Conservation (phyloP, 2,329 filamentous ascomycete species). For the Microsporum canis region DNA sequence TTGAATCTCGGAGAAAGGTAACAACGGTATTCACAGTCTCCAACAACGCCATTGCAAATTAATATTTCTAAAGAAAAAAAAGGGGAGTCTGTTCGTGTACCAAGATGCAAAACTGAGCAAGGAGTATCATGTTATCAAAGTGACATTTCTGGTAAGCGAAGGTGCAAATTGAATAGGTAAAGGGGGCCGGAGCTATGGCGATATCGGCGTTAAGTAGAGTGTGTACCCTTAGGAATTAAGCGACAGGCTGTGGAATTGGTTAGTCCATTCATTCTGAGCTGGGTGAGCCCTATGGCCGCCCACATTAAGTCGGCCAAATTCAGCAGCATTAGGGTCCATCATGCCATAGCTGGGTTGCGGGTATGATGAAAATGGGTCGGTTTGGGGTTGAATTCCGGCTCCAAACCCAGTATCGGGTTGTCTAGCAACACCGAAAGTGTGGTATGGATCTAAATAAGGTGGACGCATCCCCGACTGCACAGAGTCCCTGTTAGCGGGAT, state of each 20-base stretch:
- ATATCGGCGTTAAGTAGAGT: neutral
- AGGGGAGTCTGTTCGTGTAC: neutral
- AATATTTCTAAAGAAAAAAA: neutral
- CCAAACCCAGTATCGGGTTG: slow-evolving; percentile 27
- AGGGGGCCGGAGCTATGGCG: neutral
- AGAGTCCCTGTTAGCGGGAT: slow-evolving; percentile 20
- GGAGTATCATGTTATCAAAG: neutral
- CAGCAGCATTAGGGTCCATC: slow-evolving; percentile 26
- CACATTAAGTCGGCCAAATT: slow-evolving; percentile 27
- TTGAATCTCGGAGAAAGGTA: slow-evolving; percentile 2
- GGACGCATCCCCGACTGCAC: slow-evolving; percentile 18
- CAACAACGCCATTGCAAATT: slow-evolving; percentile 1
- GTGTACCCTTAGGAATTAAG: slow-evolving; percentile 44
- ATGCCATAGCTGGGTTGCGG: slow-evolving; percentile 26
- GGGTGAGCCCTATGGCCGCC: slow-evolving; percentile 25
- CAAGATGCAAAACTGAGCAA: neutral
- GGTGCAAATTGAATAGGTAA: neutral
- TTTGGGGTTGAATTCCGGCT: slow-evolving; percentile 18
- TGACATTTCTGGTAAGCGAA: neutral
- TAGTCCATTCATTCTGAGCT: slow-evolving; percentile 46
- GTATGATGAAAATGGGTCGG: slow-evolving; percentile 29
- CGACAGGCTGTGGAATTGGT: slow-evolving; percentile 58
- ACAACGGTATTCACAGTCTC: neutral
- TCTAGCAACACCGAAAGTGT: slow-evolving; percentile 23
- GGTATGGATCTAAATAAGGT: slow-evolving; percentile 29